phyloP scores from a whole-genome alignment of 1,284 basidiomycete genomes.

The Cryptococcus sp. region DNA sequence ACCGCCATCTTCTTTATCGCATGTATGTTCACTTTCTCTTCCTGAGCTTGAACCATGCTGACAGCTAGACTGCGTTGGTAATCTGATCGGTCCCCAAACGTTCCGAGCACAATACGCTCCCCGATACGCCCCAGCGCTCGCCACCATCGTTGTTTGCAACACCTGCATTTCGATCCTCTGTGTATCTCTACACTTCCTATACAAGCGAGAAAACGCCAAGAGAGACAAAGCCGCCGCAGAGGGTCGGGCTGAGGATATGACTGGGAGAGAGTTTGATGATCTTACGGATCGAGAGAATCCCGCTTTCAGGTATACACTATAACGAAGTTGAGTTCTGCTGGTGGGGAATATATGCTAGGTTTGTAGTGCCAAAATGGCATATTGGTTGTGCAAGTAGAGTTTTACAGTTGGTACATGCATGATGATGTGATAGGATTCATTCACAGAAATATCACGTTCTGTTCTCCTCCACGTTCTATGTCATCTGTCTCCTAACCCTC shows the following conservation, averaged over 20 bases:
- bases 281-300: neutral
- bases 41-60: neutral
- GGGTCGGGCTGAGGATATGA: slow-evolving; percentile 7
- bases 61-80: slow-evolving; percentile 4
- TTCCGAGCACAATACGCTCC: slow-evolving; percentile 6
- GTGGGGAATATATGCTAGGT: too few species aligned
- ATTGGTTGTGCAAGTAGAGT: too few species aligned
- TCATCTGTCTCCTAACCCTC: too few species aligned
- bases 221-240: slow-evolving; percentile 1
- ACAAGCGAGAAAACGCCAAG: slow-evolving; percentile 8
- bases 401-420: too few species aligned
- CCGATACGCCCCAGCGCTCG: slow-evolving; percentile 5
- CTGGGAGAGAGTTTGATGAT: slow-evolving; percentile 1
- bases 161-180: slow-evolving; percentile 6
- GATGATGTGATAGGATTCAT: too few species aligned
- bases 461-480: too few species aligned
- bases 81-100: slow-evolving; percentile 5
- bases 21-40: neutral
- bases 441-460: too few species aligned
- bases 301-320: neutral
- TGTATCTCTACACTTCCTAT: slow-evolving; percentile 9
- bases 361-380: too few species aligned
- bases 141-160: slow-evolving; percentile 5
- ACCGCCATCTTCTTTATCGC: neutral
- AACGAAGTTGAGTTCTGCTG: too few species aligned